A percentile compares a stretch with the other conserved stretches of the same genome.
phyloP scores from a whole-genome alignment of 2,329 filamentous ascomycete genomes.

The Anisogramma anomala region DNA sequence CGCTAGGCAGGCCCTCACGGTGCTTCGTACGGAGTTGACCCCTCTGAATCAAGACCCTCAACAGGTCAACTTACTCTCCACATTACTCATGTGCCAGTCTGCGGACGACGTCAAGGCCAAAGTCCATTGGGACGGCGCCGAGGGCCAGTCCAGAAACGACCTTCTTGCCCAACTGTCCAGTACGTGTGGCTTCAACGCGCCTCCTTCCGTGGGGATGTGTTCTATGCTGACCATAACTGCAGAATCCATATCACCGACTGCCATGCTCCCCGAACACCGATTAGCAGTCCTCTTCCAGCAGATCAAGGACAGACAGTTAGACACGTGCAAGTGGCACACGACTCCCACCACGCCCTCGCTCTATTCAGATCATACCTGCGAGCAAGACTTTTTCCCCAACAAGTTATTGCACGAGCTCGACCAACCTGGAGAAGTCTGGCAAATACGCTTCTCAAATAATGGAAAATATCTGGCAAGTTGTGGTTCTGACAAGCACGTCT shows the following conservation, averaged over 20 bases:
- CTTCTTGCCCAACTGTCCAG: slow-evolving; percentile 76
- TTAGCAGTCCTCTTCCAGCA: slow-evolving; percentile 71
- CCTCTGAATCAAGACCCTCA: slow-evolving; percentile 69
- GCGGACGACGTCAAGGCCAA: slow-evolving; percentile 64
- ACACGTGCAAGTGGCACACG: slow-evolving; percentile 80
- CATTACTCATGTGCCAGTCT: slow-evolving; percentile 78
- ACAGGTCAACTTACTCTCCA: slow-evolving; percentile 73
- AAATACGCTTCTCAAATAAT: slow-evolving; percentile 79
- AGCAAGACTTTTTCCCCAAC: slow-evolving; percentile 66
- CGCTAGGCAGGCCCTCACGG: slow-evolving; percentile 59
- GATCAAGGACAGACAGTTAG: slow-evolving; percentile 74
- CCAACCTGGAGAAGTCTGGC: slow-evolving; percentile 80
- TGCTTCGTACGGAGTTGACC: slow-evolving; percentile 80
- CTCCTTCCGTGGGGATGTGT: neutral
- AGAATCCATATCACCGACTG: slow-evolving; percentile 87
- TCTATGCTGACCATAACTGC: slow-evolving; percentile 16
- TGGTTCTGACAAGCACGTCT: slow-evolving; percentile 60
- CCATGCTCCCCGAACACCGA: slow-evolving; percentile 92
- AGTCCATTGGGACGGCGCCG: slow-evolving; percentile 75
- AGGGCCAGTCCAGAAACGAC: slow-evolving; percentile 59
- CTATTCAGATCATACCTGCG: slow-evolving; percentile 80
- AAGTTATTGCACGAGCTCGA: slow-evolving; percentile 60
- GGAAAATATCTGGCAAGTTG: slow-evolving; percentile 73
- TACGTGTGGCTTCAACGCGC: slow-evolving; percentile 27
- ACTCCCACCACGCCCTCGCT: slow-evolving; percentile 66